Evolutionary conservation across 2,329 filamentous ascomycete genomes (phyloP).

Genomic region (Aspergillus sp.): DNA sequence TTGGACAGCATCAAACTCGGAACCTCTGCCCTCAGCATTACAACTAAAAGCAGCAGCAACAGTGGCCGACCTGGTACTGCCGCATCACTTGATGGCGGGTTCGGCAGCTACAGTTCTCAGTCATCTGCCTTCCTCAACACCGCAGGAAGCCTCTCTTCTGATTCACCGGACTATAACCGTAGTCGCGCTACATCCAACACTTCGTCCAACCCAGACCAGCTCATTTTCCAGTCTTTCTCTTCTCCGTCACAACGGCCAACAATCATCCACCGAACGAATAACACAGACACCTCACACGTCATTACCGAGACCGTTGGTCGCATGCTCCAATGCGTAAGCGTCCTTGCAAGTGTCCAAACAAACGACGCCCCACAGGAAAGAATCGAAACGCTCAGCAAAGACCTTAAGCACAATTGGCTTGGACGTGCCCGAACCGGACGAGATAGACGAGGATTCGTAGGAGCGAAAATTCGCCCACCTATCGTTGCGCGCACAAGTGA

Average conservation of each 20-base stretch:
- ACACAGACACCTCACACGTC: constrained; percentile 57
- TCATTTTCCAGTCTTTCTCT: constrained; percentile 44
- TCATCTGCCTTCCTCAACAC: constrained; percentile 76
- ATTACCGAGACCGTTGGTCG: constrained; percentile 93
- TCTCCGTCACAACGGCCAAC: constrained; percentile 37
- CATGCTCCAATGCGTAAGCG: constrained; percentile 94
- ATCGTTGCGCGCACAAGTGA: constrained; percentile 29
- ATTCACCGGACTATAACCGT: constrained; percentile 56
- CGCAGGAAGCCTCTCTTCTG: constrained; percentile 54
- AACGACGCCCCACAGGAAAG: constrained; percentile 72
- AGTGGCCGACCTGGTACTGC: constrained; percentile 68
- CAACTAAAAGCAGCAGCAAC: constrained; percentile 44
- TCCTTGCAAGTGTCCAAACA: constrained; percentile 74
- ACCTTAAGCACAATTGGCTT: constrained; percentile 96
- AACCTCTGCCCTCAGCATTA: constrained; percentile 43
- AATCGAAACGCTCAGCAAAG: constrained; percentile 79
- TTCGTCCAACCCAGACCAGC: constrained; percentile 50
- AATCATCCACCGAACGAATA: constrained; percentile 32
- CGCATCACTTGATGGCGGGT: constrained; percentile 69
- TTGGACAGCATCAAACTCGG: constrained; percentile 70
- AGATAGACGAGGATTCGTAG: constrained; percentile 87
- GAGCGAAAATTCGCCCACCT: constrained; percentile 52
- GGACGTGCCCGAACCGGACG: constrained; percentile 84
- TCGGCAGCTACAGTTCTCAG: constrained; percentile 78
- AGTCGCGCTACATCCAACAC: constrained; percentile 87